These are phyloP conservation scores for Aspergillus japonicus DNA, from an alignment of 2,329 filamentous ascomycete genomes.

Conservation along the genomic window DNA sequence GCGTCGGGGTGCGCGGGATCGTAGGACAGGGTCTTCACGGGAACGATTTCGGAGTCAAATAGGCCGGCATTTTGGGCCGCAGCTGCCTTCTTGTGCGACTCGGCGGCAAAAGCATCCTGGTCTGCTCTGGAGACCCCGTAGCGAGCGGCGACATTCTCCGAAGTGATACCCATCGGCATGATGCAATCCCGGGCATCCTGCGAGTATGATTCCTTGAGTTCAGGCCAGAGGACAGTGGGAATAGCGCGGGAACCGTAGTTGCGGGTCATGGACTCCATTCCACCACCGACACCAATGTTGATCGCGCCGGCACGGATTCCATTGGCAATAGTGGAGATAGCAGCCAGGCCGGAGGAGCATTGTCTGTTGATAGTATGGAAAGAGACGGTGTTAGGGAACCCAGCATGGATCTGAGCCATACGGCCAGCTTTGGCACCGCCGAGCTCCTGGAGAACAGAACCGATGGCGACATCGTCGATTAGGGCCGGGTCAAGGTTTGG, in stretches of 20 bases:
- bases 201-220: constrained; percentile 61
- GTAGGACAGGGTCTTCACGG: constrained; percentile 69
- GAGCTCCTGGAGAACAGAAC: constrained; percentile 86
- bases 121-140: constrained; percentile 72
- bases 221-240: constrained; percentile 75
- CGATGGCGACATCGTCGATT: constrained; percentile 80
- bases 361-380: constrained; percentile 89
- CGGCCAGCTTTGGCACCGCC: constrained; percentile 87
- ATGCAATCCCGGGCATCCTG: constrained; percentile 80
- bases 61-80: constrained; percentile 65
- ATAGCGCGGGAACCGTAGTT: constrained; percentile 88
- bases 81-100: constrained; percentile 71
- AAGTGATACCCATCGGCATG: constrained; percentile 91
- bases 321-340: constrained; percentile 71
- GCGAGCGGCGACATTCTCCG: constrained; percentile 79
- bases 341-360: constrained; percentile 74
- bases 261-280: constrained; percentile 94
- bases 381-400: constrained; percentile 68
- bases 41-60: constrained; percentile 77
- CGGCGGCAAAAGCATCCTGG: constrained; percentile 78
- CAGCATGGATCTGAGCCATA: constrained; percentile 85
- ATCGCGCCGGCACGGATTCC: constrained; percentile 74
- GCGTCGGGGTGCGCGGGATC: constrained; percentile 63
- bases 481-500: constrained; percentile 68
- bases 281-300: constrained; percentile 73